phyloP scores from a whole-genome alignment of 345 rosid genomes.

The Cochlearia excelsa region DNA sequence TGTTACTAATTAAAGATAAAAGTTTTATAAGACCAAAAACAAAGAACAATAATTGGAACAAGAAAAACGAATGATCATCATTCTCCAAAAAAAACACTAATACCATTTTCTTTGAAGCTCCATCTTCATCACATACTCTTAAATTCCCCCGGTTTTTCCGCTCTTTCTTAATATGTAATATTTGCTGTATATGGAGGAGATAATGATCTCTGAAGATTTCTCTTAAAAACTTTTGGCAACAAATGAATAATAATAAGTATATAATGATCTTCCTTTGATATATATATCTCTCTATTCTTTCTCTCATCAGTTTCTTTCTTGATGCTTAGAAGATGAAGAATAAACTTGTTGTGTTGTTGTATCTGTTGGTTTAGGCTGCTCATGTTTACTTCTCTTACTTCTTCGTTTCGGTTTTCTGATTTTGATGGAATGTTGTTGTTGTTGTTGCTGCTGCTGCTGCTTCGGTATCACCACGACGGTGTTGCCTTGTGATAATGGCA shows the following conservation, averaged over 20 bases:
- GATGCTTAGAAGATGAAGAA: conserved; percentile 45
- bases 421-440: conserved; percentile 61
- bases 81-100: conserved; percentile 25
- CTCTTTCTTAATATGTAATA: conserved; percentile 6
- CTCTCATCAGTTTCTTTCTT: conserved; percentile 43
- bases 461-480: conserved; percentile 19
- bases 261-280: too few relatives aligned
- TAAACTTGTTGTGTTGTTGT: conserved; percentile 34
- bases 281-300: not conserved
- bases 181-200: conserved; percentile 32
- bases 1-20: conserved; percentile 17
- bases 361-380: conserved; percentile 44
- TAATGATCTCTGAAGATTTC: conserved; percentile 28
- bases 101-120: conserved; percentile 22
- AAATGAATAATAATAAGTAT: conserved; percentile 24
- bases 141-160: not conserved
- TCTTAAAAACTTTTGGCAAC: conserved; percentile 29
- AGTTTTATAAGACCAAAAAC: conserved; percentile 11
- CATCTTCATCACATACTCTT: conserved; percentile 18
- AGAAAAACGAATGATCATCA: conserved; percentile 27
- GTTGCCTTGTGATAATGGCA: conserved; percentile 42
- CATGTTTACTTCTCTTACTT: conserved; percentile 71
- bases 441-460: conserved; percentile 54
- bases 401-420: conserved; percentile 59
- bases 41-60: not conserved